These are phyloP conservation scores for Ceratocystis cubensis DNA, from an alignment of 2,329 filamentous ascomycete species.

Conservation along the genomic window DNA sequence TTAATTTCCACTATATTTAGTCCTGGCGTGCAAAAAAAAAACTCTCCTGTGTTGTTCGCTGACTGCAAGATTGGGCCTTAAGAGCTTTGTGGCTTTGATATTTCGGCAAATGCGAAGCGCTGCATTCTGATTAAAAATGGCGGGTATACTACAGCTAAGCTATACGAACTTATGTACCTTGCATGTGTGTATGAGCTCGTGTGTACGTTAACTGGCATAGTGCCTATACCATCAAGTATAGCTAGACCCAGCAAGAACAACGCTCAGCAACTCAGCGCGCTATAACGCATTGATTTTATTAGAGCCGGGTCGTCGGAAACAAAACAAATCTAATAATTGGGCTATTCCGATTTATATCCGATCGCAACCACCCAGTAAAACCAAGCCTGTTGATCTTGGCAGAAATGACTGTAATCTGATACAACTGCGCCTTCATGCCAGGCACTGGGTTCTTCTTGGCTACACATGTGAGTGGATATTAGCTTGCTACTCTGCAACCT, in stretches of 20 bases:
- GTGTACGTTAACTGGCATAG: no score
- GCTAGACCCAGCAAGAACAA: no score
- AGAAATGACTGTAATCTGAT: not conserved
- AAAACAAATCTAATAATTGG: not conserved
- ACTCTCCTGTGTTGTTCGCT: not conserved
- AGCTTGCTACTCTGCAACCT: constrained; percentile 8
- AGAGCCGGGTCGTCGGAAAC: not conserved
- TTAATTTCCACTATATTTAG: no score
- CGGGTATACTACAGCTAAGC: not conserved
- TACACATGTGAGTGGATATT: not conserved
- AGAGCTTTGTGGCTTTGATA: not conserved
- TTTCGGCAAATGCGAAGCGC: not conserved
- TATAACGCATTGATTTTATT: constrained; percentile 5
- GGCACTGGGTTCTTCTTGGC: not conserved
- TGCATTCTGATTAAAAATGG: not conserved
- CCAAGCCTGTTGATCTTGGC: constrained; percentile 7
- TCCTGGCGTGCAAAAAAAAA: no score
- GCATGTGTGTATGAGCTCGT: not conserved
- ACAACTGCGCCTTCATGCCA: not conserved
- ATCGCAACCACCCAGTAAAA: not conserved
- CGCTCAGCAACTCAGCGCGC: no score
- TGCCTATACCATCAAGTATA: no score
- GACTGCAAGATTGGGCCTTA: not conserved
- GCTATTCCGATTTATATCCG: constrained; percentile 1
- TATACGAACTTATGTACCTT: not conserved